Percentiles rank a stretch among this genome's conserved stretches.
phyloP scores from a whole-genome alignment of 768 basidiomycete species.

The Dentipellis fragilis region DNA sequence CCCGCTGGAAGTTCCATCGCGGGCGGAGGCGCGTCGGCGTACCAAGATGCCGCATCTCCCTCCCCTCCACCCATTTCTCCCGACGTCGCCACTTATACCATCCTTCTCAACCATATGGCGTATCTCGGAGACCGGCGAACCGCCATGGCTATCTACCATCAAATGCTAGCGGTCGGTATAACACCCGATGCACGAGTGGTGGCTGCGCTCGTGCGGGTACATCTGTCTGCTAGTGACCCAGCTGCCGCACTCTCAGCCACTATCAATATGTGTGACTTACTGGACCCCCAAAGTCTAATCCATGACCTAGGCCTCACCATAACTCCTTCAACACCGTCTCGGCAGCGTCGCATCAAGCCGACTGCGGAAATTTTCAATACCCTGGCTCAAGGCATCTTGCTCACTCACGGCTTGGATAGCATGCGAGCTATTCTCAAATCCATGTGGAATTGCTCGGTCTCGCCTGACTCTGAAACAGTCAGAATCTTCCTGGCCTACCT shows the following conservation, averaged over 20 bases:
- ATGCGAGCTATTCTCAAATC: conserved; percentile 38
- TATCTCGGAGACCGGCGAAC: conserved; percentile 1
- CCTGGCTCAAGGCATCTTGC: conserved; percentile 41
- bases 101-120: conserved; percentile 8
- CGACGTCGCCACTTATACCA: conserved; percentile 14
- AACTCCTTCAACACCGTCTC: neutral
- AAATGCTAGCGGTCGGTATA: conserved; percentile 4
- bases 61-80: neutral
- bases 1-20: neutral
- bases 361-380: conserved; percentile 48
- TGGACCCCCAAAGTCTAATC: no score
- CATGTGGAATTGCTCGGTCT: conserved; percentile 43
- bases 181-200: conserved; percentile 7
- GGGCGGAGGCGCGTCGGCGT: conserved; percentile 3
- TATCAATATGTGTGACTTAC: no score
- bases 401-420: conserved; percentile 36
- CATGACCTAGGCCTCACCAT: neutral
- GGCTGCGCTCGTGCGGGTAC: conserved; percentile 12
- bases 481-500: conserved; percentile 47
- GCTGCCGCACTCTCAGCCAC: neutral
- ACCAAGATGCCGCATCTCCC: conserved; percentile 1
- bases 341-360: conserved; percentile 10
- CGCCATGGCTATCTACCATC: conserved; percentile 1
- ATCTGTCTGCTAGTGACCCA: conserved; percentile 5
- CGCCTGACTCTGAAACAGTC: conserved; percentile 43